Evolutionary conservation across 495 filamentous ascomycete genomes (phyloP), one percentile per base, ranked within the genome.

Genomic region (Penicillium bialowiezense): DNA sequence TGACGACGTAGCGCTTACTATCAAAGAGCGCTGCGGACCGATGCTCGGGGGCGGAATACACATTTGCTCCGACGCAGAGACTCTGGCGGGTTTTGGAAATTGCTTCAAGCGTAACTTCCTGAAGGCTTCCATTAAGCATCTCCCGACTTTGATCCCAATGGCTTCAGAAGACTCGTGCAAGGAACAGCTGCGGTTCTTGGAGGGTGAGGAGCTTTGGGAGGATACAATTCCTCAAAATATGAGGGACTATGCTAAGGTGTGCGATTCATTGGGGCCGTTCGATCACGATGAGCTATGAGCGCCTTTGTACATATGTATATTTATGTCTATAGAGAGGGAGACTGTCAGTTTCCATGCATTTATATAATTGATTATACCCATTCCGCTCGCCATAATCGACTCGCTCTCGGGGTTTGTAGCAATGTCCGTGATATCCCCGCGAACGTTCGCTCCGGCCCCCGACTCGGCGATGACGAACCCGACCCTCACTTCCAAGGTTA

Each of bases 71-170:
- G 66, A 68, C 41, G 42, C 51, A 9, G 56, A 67, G 20, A 71
- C 58, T 4, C 42, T 74, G 49, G 64, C 68, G 20, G 68, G 63
- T 35, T 74, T 72, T 52, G 70, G 70, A 36, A 66, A 67, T 38
- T 74, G 71, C 56, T 74, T 74, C 52, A 72, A 74, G 63, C 59
- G 53, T 48, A 63, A 68, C 36, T 72, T 70, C 17, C 52, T 72
- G 18, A 62, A 65, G 52, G 59, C 65, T 29, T 64, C 66, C 24
- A 44, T 72, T 31, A 57, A 58, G 19, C 62, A 72, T 38, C 41
- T 71, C 19, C 65, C 67, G 5, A 50, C 42, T 7, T 47, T 74
- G 37, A 49, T 74, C 18, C 67, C 66, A n/a, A 63, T 74, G 64
- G 71, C 62, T 0, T 71, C 68, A 8, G 67, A 72, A n/a, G 56